A percentile compares a stretch with the other conserved stretches of the same genome.
phyloP scores from a whole-genome alignment of 108 stramenopile species.

The Pseudonitzschia delicatissima region DNA sequence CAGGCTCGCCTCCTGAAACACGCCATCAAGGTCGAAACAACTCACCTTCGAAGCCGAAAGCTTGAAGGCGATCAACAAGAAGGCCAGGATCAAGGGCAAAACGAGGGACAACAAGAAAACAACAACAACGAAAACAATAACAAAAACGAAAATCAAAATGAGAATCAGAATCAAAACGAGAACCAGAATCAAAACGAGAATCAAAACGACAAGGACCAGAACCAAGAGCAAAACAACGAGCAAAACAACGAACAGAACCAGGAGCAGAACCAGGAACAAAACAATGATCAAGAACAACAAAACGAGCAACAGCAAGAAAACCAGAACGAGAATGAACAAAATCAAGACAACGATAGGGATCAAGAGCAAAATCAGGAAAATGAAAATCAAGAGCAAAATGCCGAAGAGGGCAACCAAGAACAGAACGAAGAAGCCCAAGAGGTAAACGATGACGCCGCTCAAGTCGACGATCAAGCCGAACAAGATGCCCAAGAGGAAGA shows the following conservation, averaged over 20 bases:
- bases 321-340: neutral
- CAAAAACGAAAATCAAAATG: neutral
- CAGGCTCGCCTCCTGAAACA: neutral
- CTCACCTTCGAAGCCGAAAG: neutral
- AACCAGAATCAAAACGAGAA: neutral
- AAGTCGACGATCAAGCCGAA: neutral
- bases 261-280: neutral
- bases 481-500: neutral
- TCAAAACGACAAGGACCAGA: neutral
- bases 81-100: neutral
- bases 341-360: neutral
- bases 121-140: neutral
- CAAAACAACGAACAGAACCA: neutral
- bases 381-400: neutral
- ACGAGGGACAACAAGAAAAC: neutral
- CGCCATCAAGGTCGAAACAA: constrained; percentile 3
- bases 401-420: neutral
- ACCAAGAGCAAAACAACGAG: neutral
- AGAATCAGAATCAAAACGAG: neutral
- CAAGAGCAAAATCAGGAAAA: neutral
- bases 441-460: neutral
- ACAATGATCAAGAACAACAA: neutral
- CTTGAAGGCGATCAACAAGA: neutral
- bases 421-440: neutral
- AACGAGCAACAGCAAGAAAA: neutral